Conservation (phyloP, 805 yeast species). For the Ogataea nitratoaversa region DNA sequence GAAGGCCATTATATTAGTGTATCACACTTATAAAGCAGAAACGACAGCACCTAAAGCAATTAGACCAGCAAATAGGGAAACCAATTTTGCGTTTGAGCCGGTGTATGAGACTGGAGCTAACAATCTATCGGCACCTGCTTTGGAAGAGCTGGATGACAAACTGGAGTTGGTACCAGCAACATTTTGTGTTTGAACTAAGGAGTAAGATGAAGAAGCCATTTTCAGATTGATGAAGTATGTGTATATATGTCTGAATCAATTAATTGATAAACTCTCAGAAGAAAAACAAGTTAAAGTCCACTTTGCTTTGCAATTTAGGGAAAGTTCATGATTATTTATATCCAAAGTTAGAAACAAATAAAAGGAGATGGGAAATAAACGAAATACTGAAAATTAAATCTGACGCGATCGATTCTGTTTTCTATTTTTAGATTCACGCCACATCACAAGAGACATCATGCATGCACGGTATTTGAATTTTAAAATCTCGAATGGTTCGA, state of each 20-base stretch:
- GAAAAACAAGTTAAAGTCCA: not conserved
- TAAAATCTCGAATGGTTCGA: no score
- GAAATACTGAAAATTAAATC: not conserved
- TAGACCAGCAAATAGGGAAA: slow-evolving; percentile 26
- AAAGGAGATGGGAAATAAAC: not conserved
- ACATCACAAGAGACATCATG: no score
- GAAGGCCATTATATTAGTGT: no score
- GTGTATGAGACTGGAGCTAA: slow-evolving; percentile 21
- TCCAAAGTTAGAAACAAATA: not conserved
- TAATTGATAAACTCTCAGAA: not conserved
- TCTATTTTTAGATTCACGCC: not conserved
- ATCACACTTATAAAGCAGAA: slow-evolving; percentile 21
- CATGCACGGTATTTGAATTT: no score
- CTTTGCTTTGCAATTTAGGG: not conserved
- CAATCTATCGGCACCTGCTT: slow-evolving; percentile 22
- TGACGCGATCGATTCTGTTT: not conserved
- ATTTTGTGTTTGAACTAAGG: slow-evolving; percentile 18
- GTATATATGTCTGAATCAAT: not conserved
- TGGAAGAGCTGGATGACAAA: slow-evolving; percentile 7
- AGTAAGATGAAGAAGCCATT: slow-evolving; percentile 18
- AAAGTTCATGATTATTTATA: slow-evolving; percentile 3
- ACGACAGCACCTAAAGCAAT: slow-evolving; percentile 26
- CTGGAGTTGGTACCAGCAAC: slow-evolving; percentile 12
- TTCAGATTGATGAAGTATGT: not conserved
- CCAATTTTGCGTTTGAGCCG: slow-evolving; percentile 28